Base-by-base conservation (phyloP, 2,329 filamentous ascomycete genomes). In the Epichloe sibirici region DNA sequence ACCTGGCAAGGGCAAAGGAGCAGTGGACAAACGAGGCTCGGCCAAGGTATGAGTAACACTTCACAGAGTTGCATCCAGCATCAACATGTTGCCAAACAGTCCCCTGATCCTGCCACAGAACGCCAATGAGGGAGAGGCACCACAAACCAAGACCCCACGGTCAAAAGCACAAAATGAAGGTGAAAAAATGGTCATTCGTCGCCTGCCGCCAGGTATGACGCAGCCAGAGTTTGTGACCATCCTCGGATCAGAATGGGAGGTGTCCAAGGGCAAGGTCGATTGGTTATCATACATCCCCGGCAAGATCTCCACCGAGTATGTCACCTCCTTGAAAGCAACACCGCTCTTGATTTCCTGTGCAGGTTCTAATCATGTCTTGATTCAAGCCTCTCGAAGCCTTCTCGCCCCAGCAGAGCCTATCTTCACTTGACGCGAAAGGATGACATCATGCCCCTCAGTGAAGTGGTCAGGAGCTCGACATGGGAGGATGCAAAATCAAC, bases 401-500 rank as follows among this genome's bases (percentile, higher is more conserved):
- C 91, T 1, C 78, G 78, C 49, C 90, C 90, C 5, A 81, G 87
- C 9, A 80, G 89, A 59, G 89, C 84, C 52, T 95, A 95, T 63
- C 68, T 97, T 11, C 89, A 91, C 65, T 74, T 97, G 48, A 78
- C 81, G n/a, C 85, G 81, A 59, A 80, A 82, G 58, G 78, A 83
- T 49, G 73, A 88, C 55, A 76, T 95, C 48, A 66, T 79, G 13
- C 66, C 75, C 3, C 76, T 98, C 4, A 82, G 83, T 40, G 83
- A 90, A 21, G 73, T 74, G 38, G 83, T 97, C 45, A 83, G 86
- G 53, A 71, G 74, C 53, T 74, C 81, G 3, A 74, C 76, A 0
- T 95, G 95, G 75, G 80, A 87, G 57, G 93, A 98, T 70, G 85
- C 86, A 35, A 87, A 86, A 59, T 86, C 85, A 61, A 87, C 86